Conservation (phyloP, 106 monocot species). For the Allium sativum region DNA sequence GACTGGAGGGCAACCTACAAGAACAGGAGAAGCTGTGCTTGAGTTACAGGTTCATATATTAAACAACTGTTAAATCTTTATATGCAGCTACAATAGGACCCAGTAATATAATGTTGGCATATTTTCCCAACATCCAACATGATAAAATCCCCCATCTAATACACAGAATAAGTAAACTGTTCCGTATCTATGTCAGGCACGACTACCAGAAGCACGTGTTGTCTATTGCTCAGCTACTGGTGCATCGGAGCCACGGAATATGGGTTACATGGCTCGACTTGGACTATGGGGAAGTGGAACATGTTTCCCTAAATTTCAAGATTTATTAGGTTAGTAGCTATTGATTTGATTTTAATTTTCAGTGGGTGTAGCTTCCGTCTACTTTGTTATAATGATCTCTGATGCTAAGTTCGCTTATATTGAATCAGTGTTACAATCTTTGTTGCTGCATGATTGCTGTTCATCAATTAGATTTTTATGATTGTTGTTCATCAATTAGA, state of each 20-base stretch:
- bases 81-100: background rate
- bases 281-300: conserved; percentile 98
- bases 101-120: background rate
- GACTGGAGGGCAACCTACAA: conserved; percentile 80
- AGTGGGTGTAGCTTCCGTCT: too few relatives aligned
- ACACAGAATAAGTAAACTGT: background rate
- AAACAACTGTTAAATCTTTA: background rate
- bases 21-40: conserved; percentile 91
- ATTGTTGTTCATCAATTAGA: too few relatives aligned
- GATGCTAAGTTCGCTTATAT: too few relatives aligned
- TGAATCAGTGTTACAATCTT: too few relatives aligned
- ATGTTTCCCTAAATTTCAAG: conserved; percentile 61
- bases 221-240: conserved; percentile 98
- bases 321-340: conserved; percentile 59
- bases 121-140: background rate
- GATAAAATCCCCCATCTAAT: too few relatives aligned
- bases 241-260: conserved; percentile 93
- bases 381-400: too few relatives aligned
- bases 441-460: too few relatives aligned
- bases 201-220: conserved; percentile 80
- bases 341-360: too few relatives aligned
- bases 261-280: conserved; percentile 96
- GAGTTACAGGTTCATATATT: conserved; percentile 65
- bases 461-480: too few relatives aligned
- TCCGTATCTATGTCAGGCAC: conserved; percentile 27